Percentiles rank a stretch among this genome's conserved stretches.
Evolutionary conservation across 176 grass and related monocot genomes (phyloP).

Genomic region (Aegilops longissima): DNA sequence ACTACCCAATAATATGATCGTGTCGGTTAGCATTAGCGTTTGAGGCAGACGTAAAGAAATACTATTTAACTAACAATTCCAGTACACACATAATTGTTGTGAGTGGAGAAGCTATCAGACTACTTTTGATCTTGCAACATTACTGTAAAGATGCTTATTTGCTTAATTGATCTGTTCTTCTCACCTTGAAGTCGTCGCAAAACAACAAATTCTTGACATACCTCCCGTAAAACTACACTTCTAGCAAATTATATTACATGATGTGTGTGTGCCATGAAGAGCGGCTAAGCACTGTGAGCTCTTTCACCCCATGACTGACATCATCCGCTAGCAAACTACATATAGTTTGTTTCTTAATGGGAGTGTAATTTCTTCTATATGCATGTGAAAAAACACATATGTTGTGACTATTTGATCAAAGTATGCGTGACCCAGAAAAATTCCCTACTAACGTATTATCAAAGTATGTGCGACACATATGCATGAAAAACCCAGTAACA

Average conservation of each 20-base stretch:
- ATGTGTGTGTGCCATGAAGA: no score
- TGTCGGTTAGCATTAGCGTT: background rate
- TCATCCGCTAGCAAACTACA: no score
- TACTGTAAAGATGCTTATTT: background rate
- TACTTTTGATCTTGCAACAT: slow-evolving; percentile 10
- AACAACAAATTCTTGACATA: background rate
- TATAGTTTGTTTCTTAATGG: no score
- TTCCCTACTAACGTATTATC: no score
- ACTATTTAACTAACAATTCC: background rate
- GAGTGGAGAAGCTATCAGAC: slow-evolving; percentile 1
- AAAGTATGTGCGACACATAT: no score
- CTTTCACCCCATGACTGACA: no score
- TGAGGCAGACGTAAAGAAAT: background rate
- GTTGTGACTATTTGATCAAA: no score
- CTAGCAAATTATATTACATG: background rate
- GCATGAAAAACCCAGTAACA: background rate
- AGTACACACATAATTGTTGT: slow-evolving; percentile 1
- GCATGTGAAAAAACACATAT: no score
- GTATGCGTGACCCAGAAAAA: no score
- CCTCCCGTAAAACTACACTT: background rate
- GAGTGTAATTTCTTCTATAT: no score
- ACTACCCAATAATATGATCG: background rate
- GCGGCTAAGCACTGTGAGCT: no score
- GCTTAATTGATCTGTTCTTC: background rate
- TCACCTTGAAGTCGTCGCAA: background rate